Evolutionary conservation across 805 yeast species (phyloP).

Genomic region (Yamadazyma sp.): DNA sequence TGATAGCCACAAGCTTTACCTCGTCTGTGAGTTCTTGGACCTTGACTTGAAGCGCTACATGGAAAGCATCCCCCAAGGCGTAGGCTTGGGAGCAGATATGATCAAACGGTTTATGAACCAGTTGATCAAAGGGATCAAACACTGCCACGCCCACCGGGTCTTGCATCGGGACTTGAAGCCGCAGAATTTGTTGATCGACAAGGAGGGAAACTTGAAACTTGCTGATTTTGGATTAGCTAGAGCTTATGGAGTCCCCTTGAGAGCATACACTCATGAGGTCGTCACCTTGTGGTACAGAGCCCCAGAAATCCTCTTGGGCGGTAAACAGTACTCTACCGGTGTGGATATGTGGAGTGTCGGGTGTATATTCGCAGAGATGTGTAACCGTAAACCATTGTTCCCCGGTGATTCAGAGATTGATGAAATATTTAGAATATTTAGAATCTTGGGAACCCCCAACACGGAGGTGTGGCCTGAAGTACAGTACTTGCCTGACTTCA

Average conservation of each 20-base stretch:
- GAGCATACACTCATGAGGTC: slow-evolving; percentile 97
- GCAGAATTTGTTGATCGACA: slow-evolving; percentile 89
- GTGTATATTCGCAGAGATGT: slow-evolving; percentile 97
- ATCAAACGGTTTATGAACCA: slow-evolving; percentile 93
- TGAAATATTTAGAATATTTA: slow-evolving; percentile 90
- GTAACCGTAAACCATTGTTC: slow-evolving; percentile 89
- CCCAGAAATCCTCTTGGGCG: slow-evolving; percentile 93
- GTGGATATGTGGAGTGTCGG: slow-evolving; percentile 99
- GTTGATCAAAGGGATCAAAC: slow-evolving; percentile 83
- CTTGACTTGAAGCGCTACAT: slow-evolving; percentile 93
- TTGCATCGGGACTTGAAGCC: slow-evolving; percentile 96
- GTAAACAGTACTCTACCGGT: slow-evolving; percentile 95
- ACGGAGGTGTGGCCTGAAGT: slow-evolving; percentile 96
- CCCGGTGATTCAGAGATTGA: slow-evolving; percentile 98
- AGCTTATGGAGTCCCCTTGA: slow-evolving; percentile 95
- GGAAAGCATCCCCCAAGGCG: slow-evolving; percentile 92
- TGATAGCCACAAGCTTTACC: slow-evolving; percentile 85
- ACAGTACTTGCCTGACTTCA: slow-evolving; percentile 85
- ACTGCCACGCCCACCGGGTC: slow-evolving; percentile 93
- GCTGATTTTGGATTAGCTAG: slow-evolving; percentile 90
- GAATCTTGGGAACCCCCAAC: slow-evolving; percentile 90
- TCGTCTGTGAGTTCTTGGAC: slow-evolving; percentile 92
- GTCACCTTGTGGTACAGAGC: slow-evolving; percentile 98
- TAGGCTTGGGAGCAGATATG: slow-evolving; percentile 84
- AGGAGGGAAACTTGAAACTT: slow-evolving; percentile 86